A percentile compares a stretch with the other conserved stretches of the same genome.
These are phyloP conservation scores for Trichophyton verrucosum DNA, from an alignment of 2,329 filamentous ascomycete species.

Conservation along the genomic window DNA sequence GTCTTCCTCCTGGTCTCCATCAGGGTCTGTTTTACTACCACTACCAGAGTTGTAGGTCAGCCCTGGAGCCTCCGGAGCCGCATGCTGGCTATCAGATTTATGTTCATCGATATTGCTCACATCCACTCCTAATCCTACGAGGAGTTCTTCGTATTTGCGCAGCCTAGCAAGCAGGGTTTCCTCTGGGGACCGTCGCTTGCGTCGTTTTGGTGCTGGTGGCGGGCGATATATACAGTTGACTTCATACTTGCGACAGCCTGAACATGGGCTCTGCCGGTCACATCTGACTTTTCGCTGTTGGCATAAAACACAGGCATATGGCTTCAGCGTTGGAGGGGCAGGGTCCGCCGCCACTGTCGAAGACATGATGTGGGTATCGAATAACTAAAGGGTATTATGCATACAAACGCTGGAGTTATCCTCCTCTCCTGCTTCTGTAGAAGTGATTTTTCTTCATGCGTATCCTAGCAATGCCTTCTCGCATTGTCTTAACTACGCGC, in stretches of 20 bases:
- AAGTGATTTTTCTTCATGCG: background rate
- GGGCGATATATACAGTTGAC: constrained; percentile 42
- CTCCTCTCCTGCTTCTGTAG: background rate
- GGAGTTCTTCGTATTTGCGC: constrained; percentile 2
- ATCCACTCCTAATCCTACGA: background rate
- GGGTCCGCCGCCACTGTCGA: background rate
- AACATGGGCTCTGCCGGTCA: constrained; percentile 59
- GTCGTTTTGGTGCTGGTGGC: constrained; percentile 2
- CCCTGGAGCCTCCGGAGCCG: background rate
- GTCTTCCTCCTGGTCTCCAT: background rate
- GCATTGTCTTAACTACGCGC: too few species aligned
- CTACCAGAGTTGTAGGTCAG: background rate
- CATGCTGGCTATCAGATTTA: background rate
- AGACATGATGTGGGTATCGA: background rate
- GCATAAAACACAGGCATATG: constrained; percentile 51
- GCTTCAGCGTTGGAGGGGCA: background rate
- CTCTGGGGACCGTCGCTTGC: background rate
- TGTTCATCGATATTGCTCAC: background rate
- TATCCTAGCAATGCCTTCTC: background rate
- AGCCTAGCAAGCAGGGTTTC: background rate
- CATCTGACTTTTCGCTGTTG: constrained; percentile 66
- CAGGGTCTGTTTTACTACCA: background rate
- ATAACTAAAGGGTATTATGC: background rate
- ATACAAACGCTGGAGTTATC: background rate
- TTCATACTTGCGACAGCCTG: constrained; percentile 52